phyloP scores from a whole-genome alignment of 352 stramenopile genomes.

The Blastocystis sp. region DNA sequence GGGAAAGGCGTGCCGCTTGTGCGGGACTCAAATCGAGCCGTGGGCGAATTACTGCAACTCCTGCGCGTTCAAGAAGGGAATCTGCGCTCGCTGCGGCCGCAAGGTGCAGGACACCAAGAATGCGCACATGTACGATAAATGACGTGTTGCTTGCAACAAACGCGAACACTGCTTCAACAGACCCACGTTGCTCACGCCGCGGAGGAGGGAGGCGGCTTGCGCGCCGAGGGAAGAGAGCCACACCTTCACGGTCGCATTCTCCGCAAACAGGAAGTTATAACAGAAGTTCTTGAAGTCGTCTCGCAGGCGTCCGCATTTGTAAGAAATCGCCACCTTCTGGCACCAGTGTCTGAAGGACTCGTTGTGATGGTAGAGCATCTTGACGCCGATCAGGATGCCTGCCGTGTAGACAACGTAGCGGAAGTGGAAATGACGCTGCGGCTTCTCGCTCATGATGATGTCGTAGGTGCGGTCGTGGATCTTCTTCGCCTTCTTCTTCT shows the following conservation, averaged over 20 bases:
- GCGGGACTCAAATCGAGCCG: constrained; percentile 43
- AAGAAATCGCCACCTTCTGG: constrained; percentile 17
- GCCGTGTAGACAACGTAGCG: constrained; percentile 47
- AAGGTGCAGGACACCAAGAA: constrained; percentile 65
- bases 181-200: not conserved
- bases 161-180: constrained; percentile 8
- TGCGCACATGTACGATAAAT: constrained; percentile 42
- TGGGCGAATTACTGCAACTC: constrained; percentile 63
- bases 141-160: constrained; percentile 25
- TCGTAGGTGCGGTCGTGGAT: not conserved
- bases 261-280: constrained; percentile 12
- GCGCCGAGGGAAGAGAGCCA: not conserved
- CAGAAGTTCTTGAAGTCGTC: constrained; percentile 38
- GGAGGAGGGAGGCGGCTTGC: not conserved
- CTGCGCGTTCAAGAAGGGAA: constrained; percentile 67
- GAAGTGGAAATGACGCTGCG: constrained; percentile 19
- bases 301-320: not conserved
- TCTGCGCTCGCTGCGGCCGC: constrained; percentile 62
- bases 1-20: constrained; percentile 56
- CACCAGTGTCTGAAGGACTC: constrained; percentile 8
- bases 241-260: not conserved
- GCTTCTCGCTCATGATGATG: constrained; percentile 46
- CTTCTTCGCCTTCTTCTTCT: constrained; percentile 61
- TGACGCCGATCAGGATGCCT: constrained; percentile 16
- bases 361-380: not conserved